Evolutionary conservation across 129 eudicot genomes (phyloP).

Genomic region (Oenanthe sinensis): DNA sequence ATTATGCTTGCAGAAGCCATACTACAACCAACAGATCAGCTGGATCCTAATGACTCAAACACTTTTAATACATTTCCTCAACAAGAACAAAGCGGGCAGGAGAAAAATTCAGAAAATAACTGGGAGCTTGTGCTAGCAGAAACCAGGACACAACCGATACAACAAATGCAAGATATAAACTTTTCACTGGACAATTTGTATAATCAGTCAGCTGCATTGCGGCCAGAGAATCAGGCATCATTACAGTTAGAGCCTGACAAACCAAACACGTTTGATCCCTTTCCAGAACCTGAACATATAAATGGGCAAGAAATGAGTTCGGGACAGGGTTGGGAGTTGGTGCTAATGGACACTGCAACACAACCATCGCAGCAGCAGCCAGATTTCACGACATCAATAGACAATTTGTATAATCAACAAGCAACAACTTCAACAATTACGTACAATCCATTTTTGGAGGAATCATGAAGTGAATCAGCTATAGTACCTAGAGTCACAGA

Average conservation of each 20-base stretch:
- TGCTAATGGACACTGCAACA: conserved; percentile 20
- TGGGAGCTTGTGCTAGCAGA: conserved; percentile 35
- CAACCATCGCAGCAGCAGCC: conserved; percentile 6
- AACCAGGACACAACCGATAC: neutral
- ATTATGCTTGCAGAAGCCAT: conserved; percentile 22
- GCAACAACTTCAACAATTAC: conserved; percentile 3
- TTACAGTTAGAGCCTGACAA: neutral
- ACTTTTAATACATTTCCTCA: conserved; percentile 12
- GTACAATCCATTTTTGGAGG: conserved; percentile 51
- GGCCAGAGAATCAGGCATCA: neutral
- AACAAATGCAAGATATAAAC: neutral
- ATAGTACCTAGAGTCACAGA: neutral
- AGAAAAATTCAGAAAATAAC: conserved; percentile 1
- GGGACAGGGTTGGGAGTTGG: conserved; percentile 38
- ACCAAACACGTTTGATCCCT: conserved; percentile 1
- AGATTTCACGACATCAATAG: neutral
- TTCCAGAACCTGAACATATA: neutral
- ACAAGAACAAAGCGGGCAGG: conserved; percentile 2
- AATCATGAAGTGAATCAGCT: conserved; percentile 12
- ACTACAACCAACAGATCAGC: conserved; percentile 10
- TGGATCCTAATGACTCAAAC: conserved; percentile 8
- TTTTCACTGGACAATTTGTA: conserved; percentile 3
- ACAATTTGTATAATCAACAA: conserved; percentile 2
- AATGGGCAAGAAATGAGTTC: conserved; percentile 1
- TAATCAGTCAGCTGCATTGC: conserved; percentile 3